These are phyloP conservation scores for Phytophthora macrochlamydospora DNA, from an alignment of 352 stramenopile genomes.

Conservation along the genomic window DNA sequence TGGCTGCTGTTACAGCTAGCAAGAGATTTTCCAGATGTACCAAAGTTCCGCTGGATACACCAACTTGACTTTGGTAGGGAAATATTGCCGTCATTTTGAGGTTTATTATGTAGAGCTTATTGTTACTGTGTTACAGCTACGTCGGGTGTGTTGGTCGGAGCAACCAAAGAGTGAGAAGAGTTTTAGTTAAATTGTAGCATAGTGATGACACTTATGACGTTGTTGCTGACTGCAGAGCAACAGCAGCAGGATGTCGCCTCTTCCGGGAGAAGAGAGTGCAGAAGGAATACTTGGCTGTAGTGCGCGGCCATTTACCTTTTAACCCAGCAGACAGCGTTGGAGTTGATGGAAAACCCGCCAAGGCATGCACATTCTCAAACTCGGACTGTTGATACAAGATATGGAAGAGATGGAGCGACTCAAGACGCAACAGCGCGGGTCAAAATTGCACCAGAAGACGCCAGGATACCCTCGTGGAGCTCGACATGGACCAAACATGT, in stretches of 20 bases:
- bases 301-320: constrained; percentile 73
- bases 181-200: too few species aligned
- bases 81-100: not conserved
- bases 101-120: not conserved
- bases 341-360: constrained; percentile 14
- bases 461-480: constrained; percentile 57
- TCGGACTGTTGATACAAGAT: constrained; percentile 70
- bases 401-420: constrained; percentile 69
- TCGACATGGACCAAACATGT: constrained; percentile 65
- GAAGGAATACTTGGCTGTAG: constrained; percentile 88
- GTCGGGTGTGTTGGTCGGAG: constrained; percentile 85
- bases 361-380: constrained; percentile 66
- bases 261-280: constrained; percentile 83
- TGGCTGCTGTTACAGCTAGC: constrained; percentile 41
- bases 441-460: constrained; percentile 52
- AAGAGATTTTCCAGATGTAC: constrained; percentile 72
- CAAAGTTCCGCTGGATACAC: constrained; percentile 90
- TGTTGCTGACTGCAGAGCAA: constrained; percentile 48
- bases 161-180: constrained; percentile 62
- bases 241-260: constrained; percentile 61
- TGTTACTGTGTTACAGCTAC: constrained; percentile 50
- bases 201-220: too few species aligned
- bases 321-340: constrained; percentile 41
- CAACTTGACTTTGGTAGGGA: constrained; percentile 86
- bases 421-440: constrained; percentile 57